A percentile compares a stretch with the other conserved stretches of the same genome.
Conservation (phyloP, 371 early-diverging fungal species). For the Saksenaea oblongispora region DNA sequence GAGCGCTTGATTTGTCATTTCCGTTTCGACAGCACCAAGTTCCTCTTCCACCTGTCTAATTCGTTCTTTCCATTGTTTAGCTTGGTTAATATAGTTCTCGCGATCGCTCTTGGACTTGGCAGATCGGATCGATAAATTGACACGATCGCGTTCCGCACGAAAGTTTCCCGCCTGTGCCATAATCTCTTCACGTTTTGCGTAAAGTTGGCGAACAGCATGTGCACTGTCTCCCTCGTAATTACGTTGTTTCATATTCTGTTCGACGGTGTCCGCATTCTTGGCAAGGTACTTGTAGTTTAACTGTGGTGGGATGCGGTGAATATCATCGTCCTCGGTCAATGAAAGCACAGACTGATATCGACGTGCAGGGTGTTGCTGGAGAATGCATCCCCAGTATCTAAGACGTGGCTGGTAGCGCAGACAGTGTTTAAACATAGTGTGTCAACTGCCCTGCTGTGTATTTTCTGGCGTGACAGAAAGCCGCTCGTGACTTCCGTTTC, state of each 20-base stretch:
- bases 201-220: constrained; percentile 43
- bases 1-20: constrained; percentile 56
- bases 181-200: constrained; percentile 38
- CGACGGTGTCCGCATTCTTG: constrained; percentile 42
- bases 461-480: background rate
- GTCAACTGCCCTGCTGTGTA: background rate
- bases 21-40: constrained; percentile 38
- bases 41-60: constrained; percentile 44
- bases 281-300: constrained; percentile 62
- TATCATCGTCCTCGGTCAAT: constrained; percentile 11
- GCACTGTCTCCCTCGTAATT: constrained; percentile 49
- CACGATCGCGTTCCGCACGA: background rate
- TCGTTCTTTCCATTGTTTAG: constrained; percentile 46
- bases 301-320: constrained; percentile 45
- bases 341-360: background rate
- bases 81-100: constrained; percentile 41
- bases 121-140: constrained; percentile 7
- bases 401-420: background rate
- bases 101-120: constrained; percentile 23
- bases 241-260: constrained; percentile 53
- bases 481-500: background rate
- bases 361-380: background rate
- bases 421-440: background rate
- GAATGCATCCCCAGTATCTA: background rate
- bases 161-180: background rate